Percentiles rank a stretch among this genome's conserved stretches.
These are phyloP conservation scores for Calocera cornea DNA, from an alignment of 768 basidiomycete genomes.

Conservation along the genomic window DNA sequence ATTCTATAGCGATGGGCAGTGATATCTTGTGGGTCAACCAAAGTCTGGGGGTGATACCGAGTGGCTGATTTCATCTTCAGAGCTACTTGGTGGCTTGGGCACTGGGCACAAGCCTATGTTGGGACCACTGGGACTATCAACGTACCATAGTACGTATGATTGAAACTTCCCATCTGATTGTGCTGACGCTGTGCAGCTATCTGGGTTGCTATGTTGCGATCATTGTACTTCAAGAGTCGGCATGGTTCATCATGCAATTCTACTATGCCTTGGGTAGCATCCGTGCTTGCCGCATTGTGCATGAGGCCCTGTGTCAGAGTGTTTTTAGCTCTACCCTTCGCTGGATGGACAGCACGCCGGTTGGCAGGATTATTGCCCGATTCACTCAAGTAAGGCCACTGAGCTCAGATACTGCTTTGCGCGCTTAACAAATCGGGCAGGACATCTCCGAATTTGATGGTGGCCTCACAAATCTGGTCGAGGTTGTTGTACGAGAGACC, in stretches of 20 bases:
- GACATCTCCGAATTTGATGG: neutral
- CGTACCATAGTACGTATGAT: neutral
- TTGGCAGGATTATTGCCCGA: conserved; percentile 46
- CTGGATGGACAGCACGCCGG: conserved; percentile 39
- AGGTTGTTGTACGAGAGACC: neutral
- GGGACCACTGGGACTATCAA: neutral
- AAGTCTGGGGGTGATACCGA: neutral
- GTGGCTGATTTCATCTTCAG: neutral
- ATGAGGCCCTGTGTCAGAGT: neutral
- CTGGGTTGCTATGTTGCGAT: neutral
- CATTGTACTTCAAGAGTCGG: neutral
- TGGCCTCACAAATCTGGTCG: neutral
- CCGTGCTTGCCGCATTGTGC: neutral
- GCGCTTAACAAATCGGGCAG: neutral
- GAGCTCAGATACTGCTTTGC: no score
- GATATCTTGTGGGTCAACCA: neutral
- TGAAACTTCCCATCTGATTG: neutral
- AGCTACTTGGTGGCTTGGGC: neutral
- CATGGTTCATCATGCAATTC: neutral
- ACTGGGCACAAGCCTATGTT: neutral
- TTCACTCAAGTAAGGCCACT: conserved; percentile 42
- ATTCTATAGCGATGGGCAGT: neutral
- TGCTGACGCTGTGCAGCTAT: neutral
- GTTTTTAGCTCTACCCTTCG: conserved; percentile 19
- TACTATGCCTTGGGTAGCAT: neutral